phyloP scores from a whole-genome alignment of 805 yeast genomes.

The Kregervanrija delftensis region DNA sequence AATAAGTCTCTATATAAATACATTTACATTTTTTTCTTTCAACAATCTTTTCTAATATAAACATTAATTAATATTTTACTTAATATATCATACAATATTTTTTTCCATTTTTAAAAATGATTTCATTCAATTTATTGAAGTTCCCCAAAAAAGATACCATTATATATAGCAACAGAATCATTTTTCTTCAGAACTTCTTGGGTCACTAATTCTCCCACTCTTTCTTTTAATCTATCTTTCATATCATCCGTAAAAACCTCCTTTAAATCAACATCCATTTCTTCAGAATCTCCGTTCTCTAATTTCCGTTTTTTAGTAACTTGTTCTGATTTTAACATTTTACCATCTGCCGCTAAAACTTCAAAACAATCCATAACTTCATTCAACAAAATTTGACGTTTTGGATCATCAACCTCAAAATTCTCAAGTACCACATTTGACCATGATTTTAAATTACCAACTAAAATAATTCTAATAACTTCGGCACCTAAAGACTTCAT shows the following conservation, averaged over 20 bases:
- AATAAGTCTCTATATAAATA: not conserved
- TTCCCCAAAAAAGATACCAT: slow-evolving; percentile 74
- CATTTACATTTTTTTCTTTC: too few species aligned
- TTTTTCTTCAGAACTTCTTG: slow-evolving; percentile 39
- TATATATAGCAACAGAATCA: slow-evolving; percentile 44
- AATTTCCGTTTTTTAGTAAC: slow-evolving; percentile 8
- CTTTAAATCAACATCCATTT: slow-evolving; percentile 26
- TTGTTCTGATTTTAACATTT: slow-evolving; percentile 10
- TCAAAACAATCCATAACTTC: slow-evolving; percentile 49
- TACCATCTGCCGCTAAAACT: slow-evolving; percentile 34
- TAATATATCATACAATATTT: not conserved
- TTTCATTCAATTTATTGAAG: slow-evolving; percentile 3
- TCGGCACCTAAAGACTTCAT: slow-evolving; percentile 79
- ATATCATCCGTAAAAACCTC: slow-evolving; percentile 29
- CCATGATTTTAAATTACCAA: slow-evolving; percentile 87
- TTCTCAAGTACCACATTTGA: slow-evolving; percentile 43
- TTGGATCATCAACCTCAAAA: slow-evolving; percentile 15
- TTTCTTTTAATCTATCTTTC: slow-evolving; percentile 40
- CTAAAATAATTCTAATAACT: slow-evolving; percentile 72
- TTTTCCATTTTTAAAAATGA: slow-evolving; percentile 1
- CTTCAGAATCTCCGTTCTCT: slow-evolving; percentile 7
- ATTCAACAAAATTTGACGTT: slow-evolving; percentile 31
- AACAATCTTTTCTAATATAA: too few species aligned
- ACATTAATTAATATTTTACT: not conserved
- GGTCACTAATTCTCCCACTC: slow-evolving; percentile 58